Evolutionary conservation across 306 rosid genomes (phyloP).

Genomic region (Acmispon strigosus): DNA sequence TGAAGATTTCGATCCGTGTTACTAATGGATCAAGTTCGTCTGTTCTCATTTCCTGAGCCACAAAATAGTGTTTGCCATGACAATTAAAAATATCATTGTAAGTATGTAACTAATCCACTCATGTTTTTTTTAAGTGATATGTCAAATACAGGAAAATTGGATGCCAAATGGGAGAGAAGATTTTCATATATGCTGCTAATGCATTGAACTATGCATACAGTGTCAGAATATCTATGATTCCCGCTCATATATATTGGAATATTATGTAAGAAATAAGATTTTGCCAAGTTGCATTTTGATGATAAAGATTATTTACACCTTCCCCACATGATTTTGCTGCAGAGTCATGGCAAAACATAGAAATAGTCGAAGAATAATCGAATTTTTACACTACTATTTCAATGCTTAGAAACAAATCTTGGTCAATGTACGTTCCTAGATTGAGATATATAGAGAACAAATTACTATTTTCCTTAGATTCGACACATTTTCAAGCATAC

Average conservation of each 20-base stretch:
- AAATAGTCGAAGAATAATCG: constrained; percentile 55
- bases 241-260: background rate
- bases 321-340: background rate
- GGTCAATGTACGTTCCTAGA: constrained; percentile 46
- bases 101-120: no score
- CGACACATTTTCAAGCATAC: background rate
- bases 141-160: no score
- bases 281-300: constrained; percentile 19
- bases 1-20: no score
- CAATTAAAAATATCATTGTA: no score
- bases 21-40: no score
- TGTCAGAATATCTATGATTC: constrained; percentile 19
- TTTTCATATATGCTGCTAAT: background rate
- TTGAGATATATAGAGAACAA: constrained; percentile 21
- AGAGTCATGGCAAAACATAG: constrained; percentile 22
- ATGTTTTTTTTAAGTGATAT: no score
- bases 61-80: no score
- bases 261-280: background rate
- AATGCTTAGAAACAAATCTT: constrained; percentile 23
- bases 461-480: background rate
- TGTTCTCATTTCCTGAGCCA: no score
- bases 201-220: constrained; percentile 16
- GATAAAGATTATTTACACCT: constrained; percentile 2
- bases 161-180: no score
- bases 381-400: constrained; percentile 35